Base-by-base conservation (phyloP, 2,329 filamentous ascomycete species). In the Trichoderma koningii region DNA sequence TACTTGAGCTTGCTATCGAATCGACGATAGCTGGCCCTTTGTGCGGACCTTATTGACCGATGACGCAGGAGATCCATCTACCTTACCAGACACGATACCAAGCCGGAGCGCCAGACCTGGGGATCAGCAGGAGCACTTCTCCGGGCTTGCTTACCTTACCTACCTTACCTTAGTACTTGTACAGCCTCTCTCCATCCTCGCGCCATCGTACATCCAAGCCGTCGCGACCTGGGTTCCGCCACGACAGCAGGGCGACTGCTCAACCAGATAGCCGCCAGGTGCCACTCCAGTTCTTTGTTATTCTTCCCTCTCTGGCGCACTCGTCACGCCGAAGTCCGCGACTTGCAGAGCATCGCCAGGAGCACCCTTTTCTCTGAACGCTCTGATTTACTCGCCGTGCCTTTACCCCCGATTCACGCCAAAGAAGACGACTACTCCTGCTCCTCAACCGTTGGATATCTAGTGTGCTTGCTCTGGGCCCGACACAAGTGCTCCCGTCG, bases 1-100 rank as follows among this genome's bases (percentile, higher is more conserved):
- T 38, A 14, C 34, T 38, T 14, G 34, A 4, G 34, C 34, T 5
- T 38, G 34, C 34, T 14, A 38, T 38, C 34, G 65, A 71, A 63
- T 28, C 50, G 30, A 30, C 50, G 50, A 70, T 67, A 69, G 66
- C 44, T 51, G 30, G 65, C 50, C 57, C 64, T 63, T 62, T 63
- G 55, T 34, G 38, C 48, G 19, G 10, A 10, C 30, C 30, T 34
- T 34, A 60, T 55, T 67, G 68, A 64, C 63, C 67, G 48, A 56
- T 47, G 63, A 57, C 42, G 34, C 52, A 56, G 38, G 63, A 12
- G 12, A 38, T 38, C 48, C 47, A 34, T 50, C 34, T 63, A 56
- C 47, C 53, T 26, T 63, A 56, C 47, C 53, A 67, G 28, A 52
- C 19, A 51, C 56, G 28, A 21, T 15, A 47, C 62, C 44, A 51